Evolutionary conservation across 2,329 filamentous ascomycete species (phyloP).

Genomic region (Cadophora gregata): DNA sequence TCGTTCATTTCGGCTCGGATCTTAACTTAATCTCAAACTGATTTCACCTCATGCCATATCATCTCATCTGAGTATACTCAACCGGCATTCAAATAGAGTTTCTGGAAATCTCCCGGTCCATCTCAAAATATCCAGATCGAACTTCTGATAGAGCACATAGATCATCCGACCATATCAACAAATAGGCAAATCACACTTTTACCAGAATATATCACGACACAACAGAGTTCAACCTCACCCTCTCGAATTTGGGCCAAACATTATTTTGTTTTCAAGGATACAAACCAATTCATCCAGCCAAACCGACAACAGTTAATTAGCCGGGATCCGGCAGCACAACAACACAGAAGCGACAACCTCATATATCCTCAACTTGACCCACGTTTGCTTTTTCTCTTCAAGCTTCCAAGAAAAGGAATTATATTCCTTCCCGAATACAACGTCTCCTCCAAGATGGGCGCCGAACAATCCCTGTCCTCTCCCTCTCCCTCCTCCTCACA

Average conservation of each 20-base stretch:
- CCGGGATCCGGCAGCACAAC: background rate
- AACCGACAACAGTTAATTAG: background rate
- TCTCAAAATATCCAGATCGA: background rate
- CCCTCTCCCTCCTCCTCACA: background rate
- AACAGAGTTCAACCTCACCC: no score
- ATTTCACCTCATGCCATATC: background rate
- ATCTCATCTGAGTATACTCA: constrained; percentile 1
- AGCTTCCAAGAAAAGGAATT: background rate
- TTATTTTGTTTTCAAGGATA: no score
- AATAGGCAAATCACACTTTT: background rate
- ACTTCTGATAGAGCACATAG: background rate
- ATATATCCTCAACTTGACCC: no score
- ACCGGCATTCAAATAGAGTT: background rate
- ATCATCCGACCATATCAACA: background rate
- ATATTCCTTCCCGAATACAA: background rate
- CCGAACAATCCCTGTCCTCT: background rate
- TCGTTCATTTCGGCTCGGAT: background rate
- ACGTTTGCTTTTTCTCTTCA: background rate
- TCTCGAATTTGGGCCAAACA: no score
- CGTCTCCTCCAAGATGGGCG: background rate
- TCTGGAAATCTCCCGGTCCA: background rate
- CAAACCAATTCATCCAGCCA: no score
- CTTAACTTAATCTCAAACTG: background rate
- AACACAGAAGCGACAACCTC: background rate
- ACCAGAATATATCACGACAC: no score